These are phyloP conservation scores for Strobilomyces confusus DNA, from an alignment of 768 basidiomycete species.

Conservation along the genomic window DNA sequence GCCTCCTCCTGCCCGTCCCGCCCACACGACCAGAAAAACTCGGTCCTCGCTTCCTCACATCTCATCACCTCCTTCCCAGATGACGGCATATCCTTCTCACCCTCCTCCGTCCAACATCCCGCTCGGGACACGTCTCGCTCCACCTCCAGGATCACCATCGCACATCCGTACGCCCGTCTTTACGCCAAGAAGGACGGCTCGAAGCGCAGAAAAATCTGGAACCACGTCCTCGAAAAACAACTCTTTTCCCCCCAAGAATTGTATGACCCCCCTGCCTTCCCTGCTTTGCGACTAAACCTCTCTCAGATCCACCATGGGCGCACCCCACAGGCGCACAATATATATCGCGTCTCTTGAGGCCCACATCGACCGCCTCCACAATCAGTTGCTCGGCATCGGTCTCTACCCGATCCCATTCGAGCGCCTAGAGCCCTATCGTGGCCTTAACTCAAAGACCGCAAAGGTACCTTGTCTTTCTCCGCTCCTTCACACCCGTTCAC, in stretches of 20 bases:
- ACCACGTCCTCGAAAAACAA: conserved; percentile 69
- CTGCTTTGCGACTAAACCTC: background rate
- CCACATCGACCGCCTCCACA: conserved; percentile 65
- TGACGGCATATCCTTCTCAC: conserved; percentile 19
- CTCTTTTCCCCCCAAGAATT: conserved; percentile 66
- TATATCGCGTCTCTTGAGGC: conserved; percentile 72
- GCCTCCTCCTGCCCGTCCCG: background rate
- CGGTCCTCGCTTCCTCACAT: background rate
- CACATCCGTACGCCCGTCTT: conserved; percentile 68
- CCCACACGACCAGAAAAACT: background rate
- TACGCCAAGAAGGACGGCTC: conserved; percentile 59
- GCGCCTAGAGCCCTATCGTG: conserved; percentile 59
- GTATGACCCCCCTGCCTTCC: conserved; percentile 22
- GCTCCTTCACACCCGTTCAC: background rate
- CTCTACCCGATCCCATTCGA: conserved; percentile 54
- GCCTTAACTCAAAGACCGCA: conserved; percentile 72
- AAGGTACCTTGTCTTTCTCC: conserved; percentile 44
- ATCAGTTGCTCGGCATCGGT: conserved; percentile 48
- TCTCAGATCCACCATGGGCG: conserved; percentile 58
- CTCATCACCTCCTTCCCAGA: conserved; percentile 18
- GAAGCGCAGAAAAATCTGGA: conserved; percentile 75
- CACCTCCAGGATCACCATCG: conserved; percentile 34
- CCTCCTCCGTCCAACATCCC: conserved; percentile 15
- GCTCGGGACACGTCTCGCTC: conserved; percentile 17
- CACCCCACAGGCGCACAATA: conserved; percentile 63